These are phyloP conservation scores for Synchytrium microbalum DNA, from an alignment of 371 early-diverging fungal genomes.

Conservation along the genomic window DNA sequence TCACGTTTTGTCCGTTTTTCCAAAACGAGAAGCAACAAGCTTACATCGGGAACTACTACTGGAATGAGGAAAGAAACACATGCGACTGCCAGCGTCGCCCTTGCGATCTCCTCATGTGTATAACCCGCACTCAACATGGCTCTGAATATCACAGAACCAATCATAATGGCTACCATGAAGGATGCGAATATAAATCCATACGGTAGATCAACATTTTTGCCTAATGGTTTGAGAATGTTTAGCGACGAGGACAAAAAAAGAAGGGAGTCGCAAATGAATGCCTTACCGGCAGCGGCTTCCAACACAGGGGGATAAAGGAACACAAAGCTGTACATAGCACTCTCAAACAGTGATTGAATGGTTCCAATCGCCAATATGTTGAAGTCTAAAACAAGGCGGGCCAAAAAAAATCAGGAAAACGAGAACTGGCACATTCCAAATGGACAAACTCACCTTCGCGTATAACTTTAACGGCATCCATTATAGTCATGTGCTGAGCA, in stretches of 20 bases:
- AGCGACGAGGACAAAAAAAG: neutral
- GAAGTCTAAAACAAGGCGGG: slow-evolving; percentile 6
- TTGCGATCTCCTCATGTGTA: slow-evolving; percentile 19
- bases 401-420: neutral
- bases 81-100: slow-evolving; percentile 16
- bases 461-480: slow-evolving; percentile 10
- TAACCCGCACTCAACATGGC: slow-evolving; percentile 21
- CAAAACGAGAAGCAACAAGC: neutral
- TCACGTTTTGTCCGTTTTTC: neutral
- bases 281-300: too few species aligned
- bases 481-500: slow-evolving; percentile 9
- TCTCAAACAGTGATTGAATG: slow-evolving; percentile 68
- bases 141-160: slow-evolving; percentile 58
- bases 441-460: slow-evolving; percentile 6
- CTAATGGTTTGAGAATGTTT: neutral
- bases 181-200: slow-evolving; percentile 56
- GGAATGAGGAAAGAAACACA: slow-evolving; percentile 16
- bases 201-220: slow-evolving; percentile 24
- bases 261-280: too few species aligned
- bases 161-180: slow-evolving; percentile 68
- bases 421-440: slow-evolving; percentile 3
- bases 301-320: slow-evolving; percentile 64
- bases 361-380: slow-evolving; percentile 56
- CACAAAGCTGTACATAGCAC: slow-evolving; percentile 75
- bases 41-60: slow-evolving; percentile 9